Evolutionary conservation across 352 stramenopile genomes (phyloP), one percentile per base, ranked within the genome.

Genomic region (Globisporangium spiculum): DNA sequence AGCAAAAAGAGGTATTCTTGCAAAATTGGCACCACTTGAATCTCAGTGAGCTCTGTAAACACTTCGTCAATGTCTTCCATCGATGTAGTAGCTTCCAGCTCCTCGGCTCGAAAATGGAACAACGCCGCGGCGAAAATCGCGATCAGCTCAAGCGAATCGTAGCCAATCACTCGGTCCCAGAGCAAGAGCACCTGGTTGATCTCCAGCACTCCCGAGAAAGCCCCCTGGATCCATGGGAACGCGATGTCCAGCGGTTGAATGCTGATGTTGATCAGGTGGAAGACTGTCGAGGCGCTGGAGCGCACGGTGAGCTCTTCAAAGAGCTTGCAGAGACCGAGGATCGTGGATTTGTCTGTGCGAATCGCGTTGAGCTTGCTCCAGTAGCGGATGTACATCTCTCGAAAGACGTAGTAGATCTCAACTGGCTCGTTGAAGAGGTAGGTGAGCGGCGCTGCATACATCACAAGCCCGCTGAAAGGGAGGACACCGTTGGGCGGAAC

Each of bases 341-440:
- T 89, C n/a, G 82, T 83, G 22, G 75, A 78, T 63, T 67, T 57
- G 12, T 89, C 77, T 32, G 74, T 75, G 41, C 78, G 73, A 32
- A 94, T 89, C 22, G 71, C 75, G 63, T 92, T 90, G 56, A 94
- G 76, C 30, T 84, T 83, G 72, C 86, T 91, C 86, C 86, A 94
- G 67, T 91, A 93, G 55, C 82, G 82, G 8, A 77, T 70, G 71
- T 93, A 94, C 75, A 94, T 78, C 50, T 90, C 83, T 7, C 86
- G 84, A 53, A 94, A 94, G 14, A 93, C 76, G 53, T 81, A 86
- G 64, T 92, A 94, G 12, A 92, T 75, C 41, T 88, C 78, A 27
- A 80, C 73, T 4, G 75, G 60, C 62, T 94, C 85, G n/a, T 79
- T 62, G 61, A 85, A 92, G 32, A 94, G 53, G 60, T 92, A 94